Evolutionary conservation across 495 filamentous ascomycete genomes (phyloP).

Genomic region (Bombardia bombarda): DNA sequence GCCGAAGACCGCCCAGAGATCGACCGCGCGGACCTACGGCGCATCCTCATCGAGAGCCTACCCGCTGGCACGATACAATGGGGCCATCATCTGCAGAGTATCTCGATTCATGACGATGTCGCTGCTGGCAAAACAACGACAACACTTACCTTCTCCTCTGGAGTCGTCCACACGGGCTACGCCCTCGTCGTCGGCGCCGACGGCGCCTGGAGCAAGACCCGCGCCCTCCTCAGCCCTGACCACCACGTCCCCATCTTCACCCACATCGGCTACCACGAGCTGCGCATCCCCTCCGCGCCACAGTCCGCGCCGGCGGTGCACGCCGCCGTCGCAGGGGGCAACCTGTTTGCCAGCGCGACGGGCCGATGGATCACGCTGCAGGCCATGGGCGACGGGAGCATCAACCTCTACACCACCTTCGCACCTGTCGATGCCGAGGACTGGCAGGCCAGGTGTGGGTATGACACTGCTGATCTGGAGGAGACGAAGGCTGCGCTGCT

Average conservation of each 20-base stretch:
- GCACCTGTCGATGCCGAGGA: too few species aligned
- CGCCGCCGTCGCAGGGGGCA: too few species aligned
- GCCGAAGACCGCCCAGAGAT: constrained; percentile 32
- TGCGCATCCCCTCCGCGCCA: constrained; percentile 14
- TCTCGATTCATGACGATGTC: neutral
- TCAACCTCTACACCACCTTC: too few species aligned
- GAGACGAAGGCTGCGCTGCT: too few species aligned
- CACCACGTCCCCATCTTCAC: constrained; percentile 27
- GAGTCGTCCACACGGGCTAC: constrained; percentile 16
- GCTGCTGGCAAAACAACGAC: neutral
- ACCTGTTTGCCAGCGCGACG: too few species aligned
- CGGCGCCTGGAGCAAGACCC: constrained; percentile 37
- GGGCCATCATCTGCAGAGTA: constrained; percentile 30
- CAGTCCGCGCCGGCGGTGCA: too few species aligned
- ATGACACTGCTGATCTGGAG: too few species aligned
- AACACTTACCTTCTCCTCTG: constrained; percentile 16
- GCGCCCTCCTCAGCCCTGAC: constrained; percentile 15
- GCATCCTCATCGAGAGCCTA: constrained; percentile 28
- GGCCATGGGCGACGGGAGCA: too few species aligned
- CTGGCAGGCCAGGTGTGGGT: too few species aligned
- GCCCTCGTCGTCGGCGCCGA: constrained; percentile 41
- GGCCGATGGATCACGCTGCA: too few species aligned
- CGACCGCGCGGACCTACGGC: constrained; percentile 28
- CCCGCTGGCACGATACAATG: constrained; percentile 40
- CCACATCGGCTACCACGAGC: constrained; percentile 29